These are phyloP conservation scores for Fusarium sacchari DNA, from an alignment of 2,329 filamentous ascomycete species.

Conservation along the genomic window DNA sequence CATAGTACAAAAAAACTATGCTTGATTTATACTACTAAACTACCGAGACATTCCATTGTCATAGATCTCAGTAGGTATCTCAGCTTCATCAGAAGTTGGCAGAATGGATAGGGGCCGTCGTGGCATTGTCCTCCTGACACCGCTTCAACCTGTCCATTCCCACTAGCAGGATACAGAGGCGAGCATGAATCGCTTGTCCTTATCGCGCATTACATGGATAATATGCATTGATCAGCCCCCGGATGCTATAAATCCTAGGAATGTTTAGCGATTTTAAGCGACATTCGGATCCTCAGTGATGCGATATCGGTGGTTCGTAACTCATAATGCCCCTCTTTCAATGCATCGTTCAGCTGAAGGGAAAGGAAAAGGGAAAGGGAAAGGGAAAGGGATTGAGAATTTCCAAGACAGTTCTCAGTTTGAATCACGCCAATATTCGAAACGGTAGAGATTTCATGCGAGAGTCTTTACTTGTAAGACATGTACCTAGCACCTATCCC, in stretches of 20 bases:
- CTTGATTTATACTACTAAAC: background rate
- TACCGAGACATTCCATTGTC: background rate
- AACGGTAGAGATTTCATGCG: background rate
- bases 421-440: background rate
- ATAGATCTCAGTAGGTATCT: background rate
- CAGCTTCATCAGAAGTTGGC: background rate
- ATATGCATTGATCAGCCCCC: background rate
- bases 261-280: conserved; percentile 17
- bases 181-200: conserved; percentile 3
- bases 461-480: no score
- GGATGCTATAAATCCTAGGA: background rate
- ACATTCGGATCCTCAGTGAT: conserved; percentile 21
- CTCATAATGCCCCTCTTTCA: background rate
- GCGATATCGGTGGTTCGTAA: background rate
- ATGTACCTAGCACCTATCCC: background rate
- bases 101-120: background rate
- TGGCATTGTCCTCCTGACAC: background rate
- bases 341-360: background rate
- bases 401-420: background rate
- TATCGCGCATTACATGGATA: conserved; percentile 4
- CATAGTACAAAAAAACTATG: background rate
- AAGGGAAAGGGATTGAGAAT: background rate
- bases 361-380: background rate
- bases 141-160: background rate
- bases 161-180: no score